Evolutionary conservation across 371 early-diverging fungal species (phyloP).

Genomic region (Lichtheimia hyalospora): DNA sequence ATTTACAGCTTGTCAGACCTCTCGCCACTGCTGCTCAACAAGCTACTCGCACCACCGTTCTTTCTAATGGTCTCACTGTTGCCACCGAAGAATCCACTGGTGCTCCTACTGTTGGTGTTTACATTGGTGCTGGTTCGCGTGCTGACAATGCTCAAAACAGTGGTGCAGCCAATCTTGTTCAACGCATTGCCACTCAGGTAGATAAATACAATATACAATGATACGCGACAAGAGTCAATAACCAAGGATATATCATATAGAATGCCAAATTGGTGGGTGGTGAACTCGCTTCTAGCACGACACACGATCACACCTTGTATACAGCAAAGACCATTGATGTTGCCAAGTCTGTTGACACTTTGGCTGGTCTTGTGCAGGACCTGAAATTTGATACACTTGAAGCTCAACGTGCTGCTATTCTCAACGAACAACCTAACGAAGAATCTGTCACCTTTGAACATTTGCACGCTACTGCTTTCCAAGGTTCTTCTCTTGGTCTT

Average conservation of each 20-base stretch:
- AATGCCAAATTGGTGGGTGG: conserved; percentile 86
- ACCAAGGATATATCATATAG: not conserved
- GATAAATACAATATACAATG: too few species aligned
- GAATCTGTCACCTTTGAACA: conserved; percentile 89
- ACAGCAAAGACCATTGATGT: conserved; percentile 89
- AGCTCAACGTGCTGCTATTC: conserved; percentile 81
- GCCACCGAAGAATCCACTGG: conserved; percentile 91
- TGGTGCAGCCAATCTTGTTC: conserved; percentile 11
- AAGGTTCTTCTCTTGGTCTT: conserved; percentile 81
- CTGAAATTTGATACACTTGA: conserved; percentile 63
- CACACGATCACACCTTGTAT: conserved; percentile 96
- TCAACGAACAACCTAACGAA: conserved; percentile 73
- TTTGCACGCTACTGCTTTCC: conserved; percentile 93
- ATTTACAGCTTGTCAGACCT: conserved; percentile 19
- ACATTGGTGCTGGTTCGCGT: conserved; percentile 93
- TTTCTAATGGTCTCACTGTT: conserved; percentile 89
- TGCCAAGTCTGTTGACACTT: conserved; percentile 74
- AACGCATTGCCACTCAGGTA: conserved; percentile 42
- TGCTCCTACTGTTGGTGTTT: conserved; percentile 95
- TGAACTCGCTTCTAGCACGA: conserved; percentile 90
- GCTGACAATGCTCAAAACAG: conserved; percentile 84
- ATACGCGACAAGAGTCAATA: not conserved
- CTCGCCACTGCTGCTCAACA: conserved; percentile 23
- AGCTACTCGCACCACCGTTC: conserved; percentile 73
- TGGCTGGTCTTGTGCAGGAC: conserved; percentile 87